A percentile compares a stretch with the other conserved stretches of the same genome.
These are phyloP conservation scores for Cyamopsis tetragonoloba DNA, from an alignment of 306 rosid species.

Conservation along the genomic window DNA sequence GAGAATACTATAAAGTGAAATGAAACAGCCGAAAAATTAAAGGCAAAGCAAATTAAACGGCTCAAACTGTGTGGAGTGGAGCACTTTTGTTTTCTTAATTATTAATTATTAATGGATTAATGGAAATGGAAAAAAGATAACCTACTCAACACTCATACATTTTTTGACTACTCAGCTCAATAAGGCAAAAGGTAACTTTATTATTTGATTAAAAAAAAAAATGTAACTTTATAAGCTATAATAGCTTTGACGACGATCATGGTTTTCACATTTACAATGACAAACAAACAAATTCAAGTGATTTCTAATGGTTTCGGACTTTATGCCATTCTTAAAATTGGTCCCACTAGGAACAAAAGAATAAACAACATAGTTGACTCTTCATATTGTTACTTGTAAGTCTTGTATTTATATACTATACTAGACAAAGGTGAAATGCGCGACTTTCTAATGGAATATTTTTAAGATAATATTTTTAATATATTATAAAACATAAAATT, in stretches of 20 bases:
- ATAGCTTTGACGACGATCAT: not conserved
- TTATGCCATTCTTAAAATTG: not conserved
- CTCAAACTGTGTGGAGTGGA: not conserved
- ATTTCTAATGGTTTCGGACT: not conserved
- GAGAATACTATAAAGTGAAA: not conserved
- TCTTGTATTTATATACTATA: not conserved
- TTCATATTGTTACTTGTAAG: not conserved
- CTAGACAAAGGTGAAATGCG: not conserved
- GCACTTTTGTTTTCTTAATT: too few relatives aligned
- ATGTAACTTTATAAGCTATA: not conserved
- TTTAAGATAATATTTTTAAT: too few relatives aligned
- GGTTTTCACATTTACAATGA: too few relatives aligned
- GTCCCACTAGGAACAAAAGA: not conserved
- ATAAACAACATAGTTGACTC: not conserved
- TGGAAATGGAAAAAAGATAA: too few relatives aligned
- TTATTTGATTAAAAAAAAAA: not conserved
- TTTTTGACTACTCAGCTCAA: too few relatives aligned
- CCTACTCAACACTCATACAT: too few relatives aligned
- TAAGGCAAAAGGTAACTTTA: too few relatives aligned
- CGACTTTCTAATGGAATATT: too few relatives aligned
- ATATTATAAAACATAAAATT: too few relatives aligned
- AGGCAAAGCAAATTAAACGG: constrained; percentile 19
- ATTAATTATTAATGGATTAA: too few relatives aligned
- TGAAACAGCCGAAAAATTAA: not conserved
- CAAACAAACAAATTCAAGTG: not conserved